Evolutionary conservation across 108 stramenopile genomes (phyloP).

Genomic region (Chaetoceros muelleri): DNA sequence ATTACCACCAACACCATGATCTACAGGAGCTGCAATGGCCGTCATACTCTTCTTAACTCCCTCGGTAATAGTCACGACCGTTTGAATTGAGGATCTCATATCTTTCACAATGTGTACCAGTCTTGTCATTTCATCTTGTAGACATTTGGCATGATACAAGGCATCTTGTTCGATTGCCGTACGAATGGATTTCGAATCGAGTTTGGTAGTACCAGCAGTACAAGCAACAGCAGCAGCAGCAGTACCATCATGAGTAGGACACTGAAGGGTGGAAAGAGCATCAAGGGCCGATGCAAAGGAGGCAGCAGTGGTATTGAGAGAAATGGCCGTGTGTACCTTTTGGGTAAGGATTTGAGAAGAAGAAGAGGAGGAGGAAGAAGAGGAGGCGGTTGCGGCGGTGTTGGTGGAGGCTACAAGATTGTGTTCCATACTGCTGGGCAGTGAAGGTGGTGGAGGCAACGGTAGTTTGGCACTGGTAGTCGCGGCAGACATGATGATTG

Average conservation of each 20-base stretch:
- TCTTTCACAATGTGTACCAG: conserved; percentile 38
- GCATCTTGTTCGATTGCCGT: conserved; percentile 79
- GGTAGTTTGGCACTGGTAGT: too few relatives aligned
- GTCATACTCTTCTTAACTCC: conserved; percentile 24
- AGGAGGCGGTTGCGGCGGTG: neutral
- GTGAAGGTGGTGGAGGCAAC: too few relatives aligned
- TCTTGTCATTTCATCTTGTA: conserved; percentile 47
- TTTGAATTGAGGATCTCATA: conserved; percentile 35
- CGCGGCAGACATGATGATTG: too few relatives aligned
- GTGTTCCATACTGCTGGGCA: too few relatives aligned
- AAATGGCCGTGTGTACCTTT: neutral
- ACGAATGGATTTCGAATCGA: conserved; percentile 68
- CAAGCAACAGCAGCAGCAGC: too few relatives aligned
- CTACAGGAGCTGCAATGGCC: conserved; percentile 26
- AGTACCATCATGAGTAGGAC: too few relatives aligned
- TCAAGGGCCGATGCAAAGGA: neutral
- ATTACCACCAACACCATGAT: conserved; percentile 10
- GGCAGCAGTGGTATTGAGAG: neutral
- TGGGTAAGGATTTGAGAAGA: neutral
- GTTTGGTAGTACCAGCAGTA: too few relatives aligned
- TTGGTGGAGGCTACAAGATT: neutral
- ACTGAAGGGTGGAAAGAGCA: neutral
- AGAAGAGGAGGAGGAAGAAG: neutral
- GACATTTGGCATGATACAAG: conserved; percentile 52
- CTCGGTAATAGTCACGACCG: conserved; percentile 47